Conservation (phyloP, 1,284 basidiomycete species). For the Rhodotorula sp. region DNA sequence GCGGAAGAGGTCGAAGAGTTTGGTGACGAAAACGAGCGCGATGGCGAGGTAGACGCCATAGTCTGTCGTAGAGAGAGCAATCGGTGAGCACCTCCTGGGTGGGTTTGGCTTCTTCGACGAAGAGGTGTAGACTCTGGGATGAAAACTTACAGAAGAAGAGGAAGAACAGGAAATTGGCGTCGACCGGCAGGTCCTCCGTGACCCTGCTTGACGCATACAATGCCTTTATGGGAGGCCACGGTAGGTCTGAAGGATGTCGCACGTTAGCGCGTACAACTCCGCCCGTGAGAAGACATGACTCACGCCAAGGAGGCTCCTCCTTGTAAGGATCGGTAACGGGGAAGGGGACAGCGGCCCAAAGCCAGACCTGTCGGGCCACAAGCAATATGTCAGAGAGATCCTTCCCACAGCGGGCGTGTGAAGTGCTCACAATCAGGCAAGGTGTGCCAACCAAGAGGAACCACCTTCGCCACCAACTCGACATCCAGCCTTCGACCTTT, state of each 20-base stretch:
- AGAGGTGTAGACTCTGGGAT: too few species aligned
- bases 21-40: conserved; percentile 58
- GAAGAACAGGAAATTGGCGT: conserved; percentile 56
- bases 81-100: background rate
- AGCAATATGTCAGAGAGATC: background rate
- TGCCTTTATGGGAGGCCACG: conserved; percentile 12
- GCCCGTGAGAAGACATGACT: conserved; percentile 31
- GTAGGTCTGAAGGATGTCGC: background rate
- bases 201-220: background rate
- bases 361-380: conserved; percentile 51
- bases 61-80: conserved; percentile 34
- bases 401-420: background rate
- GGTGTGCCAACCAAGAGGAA: conserved; percentile 55
- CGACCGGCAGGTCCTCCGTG: conserved; percentile 47
- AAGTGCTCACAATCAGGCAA: conserved; percentile 52
- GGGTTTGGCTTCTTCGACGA: fast-evolving
- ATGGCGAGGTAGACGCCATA: conserved; percentile 53
- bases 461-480: conserved; percentile 56
- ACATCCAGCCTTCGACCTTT: conserved; percentile 54
- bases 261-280: background rate
- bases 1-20: conserved; percentile 56
- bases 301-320: conserved; percentile 42
- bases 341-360: conserved; percentile 59
- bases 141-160: conserved; percentile 49
- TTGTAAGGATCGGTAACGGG: conserved; percentile 55